These are phyloP conservation scores for Xylariomycetidae sp. DNA, from an alignment of 2,329 filamentous ascomycete species.

Conservation along the genomic window DNA sequence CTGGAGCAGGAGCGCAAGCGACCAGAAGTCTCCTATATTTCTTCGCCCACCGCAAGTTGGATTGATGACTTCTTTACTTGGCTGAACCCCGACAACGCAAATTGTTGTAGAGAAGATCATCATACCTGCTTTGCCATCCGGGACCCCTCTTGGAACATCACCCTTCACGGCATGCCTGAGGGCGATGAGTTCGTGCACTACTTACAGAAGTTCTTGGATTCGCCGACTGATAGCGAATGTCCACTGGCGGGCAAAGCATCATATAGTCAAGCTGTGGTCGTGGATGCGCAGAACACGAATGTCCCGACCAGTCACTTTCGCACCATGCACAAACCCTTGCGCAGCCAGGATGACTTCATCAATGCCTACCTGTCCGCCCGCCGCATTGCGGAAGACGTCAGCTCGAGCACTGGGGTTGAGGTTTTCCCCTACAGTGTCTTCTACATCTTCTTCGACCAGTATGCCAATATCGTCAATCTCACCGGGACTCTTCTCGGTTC, in stretches of 20 bases:
- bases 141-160: slow-evolving; percentile 81
- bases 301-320: slow-evolving; percentile 88
- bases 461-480: slow-evolving; percentile 75
- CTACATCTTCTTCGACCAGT: slow-evolving; percentile 99
- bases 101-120: slow-evolving; percentile 66
- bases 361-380: slow-evolving; percentile 82
- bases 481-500: slow-evolving; percentile 76
- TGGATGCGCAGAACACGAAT: slow-evolving; percentile 62
- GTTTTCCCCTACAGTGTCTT: slow-evolving; percentile 97
- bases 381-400: slow-evolving; percentile 77
- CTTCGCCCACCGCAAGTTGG: slow-evolving; percentile 88
- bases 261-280: slow-evolving; percentile 78
- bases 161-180: slow-evolving; percentile 86
- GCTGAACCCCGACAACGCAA: slow-evolving; percentile 81
- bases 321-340: slow-evolving; percentile 80
- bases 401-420: slow-evolving; percentile 64
- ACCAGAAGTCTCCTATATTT: slow-evolving; percentile 79
- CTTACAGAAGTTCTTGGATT: slow-evolving; percentile 72
- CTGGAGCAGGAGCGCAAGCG: slow-evolving; percentile 93
- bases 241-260: slow-evolving; percentile 84
- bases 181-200: slow-evolving; percentile 88
- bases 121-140: slow-evolving; percentile 75
- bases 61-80: slow-evolving; percentile 95
- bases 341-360: slow-evolving; percentile 90
- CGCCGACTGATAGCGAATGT: slow-evolving; percentile 78